Evolutionary conservation across 163 green algal species (phyloP), one percentile per base, ranked within the genome.

Genomic region (Botryococcus braunii): DNA sequence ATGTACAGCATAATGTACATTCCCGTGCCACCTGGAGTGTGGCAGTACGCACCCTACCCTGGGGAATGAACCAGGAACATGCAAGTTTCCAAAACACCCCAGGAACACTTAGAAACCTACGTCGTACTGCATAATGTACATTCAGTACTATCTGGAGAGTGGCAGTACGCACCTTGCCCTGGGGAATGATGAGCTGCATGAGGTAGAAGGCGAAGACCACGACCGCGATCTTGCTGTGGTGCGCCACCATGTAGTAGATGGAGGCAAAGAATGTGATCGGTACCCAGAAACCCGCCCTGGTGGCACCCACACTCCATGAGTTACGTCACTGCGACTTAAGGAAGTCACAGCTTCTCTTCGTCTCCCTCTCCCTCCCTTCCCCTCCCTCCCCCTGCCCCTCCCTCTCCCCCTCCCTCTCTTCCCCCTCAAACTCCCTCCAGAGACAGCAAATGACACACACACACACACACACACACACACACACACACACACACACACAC

Each of bases 381-480:
- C n/a, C n/a, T n/a, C n/a, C n/a, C n/a, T n/a, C n/a, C n/a, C n/a
- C n/a, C n/a, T n/a, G n/a, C n/a, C n/a, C n/a, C n/a, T n/a, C n/a
- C n/a, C n/a, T n/a, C n/a, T n/a, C n/a, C n/a, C n/a, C n/a, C n/a
- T n/a, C n/a, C n/a, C n/a, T n/a, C n/a, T n/a, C n/a, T n/a, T n/a
- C n/a, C n/a, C n/a, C n/a, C n/a, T n/a, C n/a, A n/a, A n/a, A n/a
- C n/a, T n/a, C n/a, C n/a, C n/a, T n/a, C 56, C 29, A 64, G 31
- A 21, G n/a, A 25, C 56, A 64, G 56, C 56, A 32, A 64, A 41
- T 32, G 56, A 32, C 56, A 32, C n/a, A 64, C 21, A 21, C n/a
- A 64, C 4, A 64, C 56, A 32, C 31, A 32, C 56, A 32, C 41
- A 32, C 29, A 21, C 1, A 4, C n/a, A 64, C 17, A 52, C 13